Base-by-base conservation (phyloP, 2,329 filamentous ascomycete genomes). In the Periconia sp. region DNA sequence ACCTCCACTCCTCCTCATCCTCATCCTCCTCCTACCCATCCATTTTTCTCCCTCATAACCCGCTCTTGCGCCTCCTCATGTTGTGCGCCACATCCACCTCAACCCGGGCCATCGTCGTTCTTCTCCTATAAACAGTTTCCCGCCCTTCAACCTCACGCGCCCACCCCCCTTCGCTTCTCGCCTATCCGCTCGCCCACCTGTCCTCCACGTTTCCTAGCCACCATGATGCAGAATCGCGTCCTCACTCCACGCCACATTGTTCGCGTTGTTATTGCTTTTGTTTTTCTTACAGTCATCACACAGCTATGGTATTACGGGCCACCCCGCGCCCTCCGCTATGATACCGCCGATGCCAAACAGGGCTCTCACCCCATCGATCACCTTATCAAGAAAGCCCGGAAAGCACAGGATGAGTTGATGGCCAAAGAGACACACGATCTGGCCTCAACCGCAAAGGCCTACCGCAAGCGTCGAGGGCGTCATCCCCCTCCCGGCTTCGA, bases 401-500 rank as follows among this genome's bases (percentile, higher is more conserved):
- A 48, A 13, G 63, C 69, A 6, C 67, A 66, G 37, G 42, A 62
- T 15, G 52, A 35, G 5, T 50, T 77, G 6, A 58, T 78, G 17
- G 60, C 63, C 3, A 71, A 72, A 49, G 69, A 77, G 53, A 72
- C 74, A 7, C 60, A 64, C 35, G 68, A 66, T 15, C 54, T 81
- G 6, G 46, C 66, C 13, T 60, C 67, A 45, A 76, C 77, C 1
- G 73, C 78, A 14, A 60, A 68, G 5, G 71, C 73, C 33, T 82
- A 82, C 53, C 69, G 78, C 10, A 44, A 62, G 17, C 69, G 76
- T 17, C 65, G 78, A 52, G 79, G 79, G 1, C 70, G 80, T 33
- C 77, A 81, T 56, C 80, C 80, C 14, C 80, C 80, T 8, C 80
- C 80, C 1, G 69, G 72, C 2, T 82, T 82, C 58, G 77, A 79